These are phyloP conservation scores for Aristolochia contorta DNA, from an alignment of 164 flowering plant genomes.

Conservation along the genomic window DNA sequence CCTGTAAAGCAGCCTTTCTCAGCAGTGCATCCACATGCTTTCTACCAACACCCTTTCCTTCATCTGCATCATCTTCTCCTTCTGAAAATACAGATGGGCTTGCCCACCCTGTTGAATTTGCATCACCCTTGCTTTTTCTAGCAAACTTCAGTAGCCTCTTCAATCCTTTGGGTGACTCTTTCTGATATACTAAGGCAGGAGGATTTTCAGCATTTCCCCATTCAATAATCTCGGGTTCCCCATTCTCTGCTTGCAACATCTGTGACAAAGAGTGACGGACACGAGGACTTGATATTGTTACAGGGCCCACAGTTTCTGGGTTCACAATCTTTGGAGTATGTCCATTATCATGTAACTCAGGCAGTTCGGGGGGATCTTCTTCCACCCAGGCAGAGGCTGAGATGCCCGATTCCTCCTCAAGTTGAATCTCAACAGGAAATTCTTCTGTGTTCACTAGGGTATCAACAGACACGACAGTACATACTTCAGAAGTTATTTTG, in stretches of 20 bases:
- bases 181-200: slow-evolving; percentile 58
- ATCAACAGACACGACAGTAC: slow-evolving; percentile 21
- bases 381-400: slow-evolving; percentile 78
- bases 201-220: slow-evolving; percentile 93
- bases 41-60: slow-evolving; percentile 35
- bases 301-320: slow-evolving; percentile 25
- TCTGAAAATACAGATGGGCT: slow-evolving; percentile 70
- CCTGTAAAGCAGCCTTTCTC: slow-evolving; percentile 48
- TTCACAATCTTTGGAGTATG: slow-evolving; percentile 8
- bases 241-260: slow-evolving; percentile 81
- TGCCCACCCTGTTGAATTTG: slow-evolving; percentile 53
- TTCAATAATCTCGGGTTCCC: slow-evolving; percentile 56
- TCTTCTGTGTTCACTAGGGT: slow-evolving; percentile 15
- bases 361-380: slow-evolving; percentile 36
- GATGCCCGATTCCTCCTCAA: slow-evolving; percentile 46
- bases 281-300: slow-evolving; percentile 39
- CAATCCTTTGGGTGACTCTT: slow-evolving; percentile 81
- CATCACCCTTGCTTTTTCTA: slow-evolving; percentile 65
- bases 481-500: slow-evolving; percentile 18
- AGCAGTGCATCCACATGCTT: slow-evolving; percentile 45
- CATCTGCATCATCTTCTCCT: slow-evolving; percentile 80
- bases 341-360: slow-evolving; percentile 14
- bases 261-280: slow-evolving; percentile 85
- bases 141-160: slow-evolving; percentile 88
- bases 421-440: slow-evolving; percentile 19